These are phyloP conservation scores for Nitzschia putrida DNA, from an alignment of 108 stramenopile species.

Conservation along the genomic window DNA sequence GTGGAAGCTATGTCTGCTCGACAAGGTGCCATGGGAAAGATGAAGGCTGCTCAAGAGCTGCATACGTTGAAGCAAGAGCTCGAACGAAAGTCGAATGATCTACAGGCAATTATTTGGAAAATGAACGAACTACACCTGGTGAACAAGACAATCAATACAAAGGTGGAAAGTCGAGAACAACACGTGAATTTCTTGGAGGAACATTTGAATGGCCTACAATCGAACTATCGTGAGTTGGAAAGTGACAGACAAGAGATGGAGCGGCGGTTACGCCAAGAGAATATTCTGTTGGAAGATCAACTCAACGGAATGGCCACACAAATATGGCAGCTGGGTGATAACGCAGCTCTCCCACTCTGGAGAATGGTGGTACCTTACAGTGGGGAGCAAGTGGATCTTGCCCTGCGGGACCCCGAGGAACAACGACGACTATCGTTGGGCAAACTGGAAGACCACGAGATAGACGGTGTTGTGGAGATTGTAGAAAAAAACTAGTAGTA, in stretches of 20 bases:
- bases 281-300: constrained; percentile 53
- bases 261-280: constrained; percentile 60
- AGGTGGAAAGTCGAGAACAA: constrained; percentile 77
- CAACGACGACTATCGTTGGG: constrained; percentile 14
- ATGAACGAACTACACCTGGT: constrained; percentile 89
- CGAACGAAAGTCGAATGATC: constrained; percentile 74
- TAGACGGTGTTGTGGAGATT: constrained; percentile 10
- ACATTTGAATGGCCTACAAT: constrained; percentile 70
- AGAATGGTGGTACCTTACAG: constrained; percentile 17
- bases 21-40: constrained; percentile 58
- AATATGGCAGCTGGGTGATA: constrained; percentile 79
- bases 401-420: not conserved
- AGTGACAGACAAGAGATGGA: constrained; percentile 60
- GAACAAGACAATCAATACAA: constrained; percentile 80
- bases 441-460: constrained; percentile 23
- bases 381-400: constrained; percentile 21
- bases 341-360: constrained; percentile 22
- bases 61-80: constrained; percentile 65
- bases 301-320: constrained; percentile 76
- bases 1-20: constrained; percentile 64
- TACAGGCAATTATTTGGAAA: constrained; percentile 81
- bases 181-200: constrained; percentile 82
- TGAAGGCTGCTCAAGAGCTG: constrained; percentile 69
- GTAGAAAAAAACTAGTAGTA: constrained; percentile 2
- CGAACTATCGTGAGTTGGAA: constrained; percentile 60